These are phyloP conservation scores for Aspergillus quadrilineatus DNA, from an alignment of 2,329 filamentous ascomycete species.

Conservation along the genomic window DNA sequence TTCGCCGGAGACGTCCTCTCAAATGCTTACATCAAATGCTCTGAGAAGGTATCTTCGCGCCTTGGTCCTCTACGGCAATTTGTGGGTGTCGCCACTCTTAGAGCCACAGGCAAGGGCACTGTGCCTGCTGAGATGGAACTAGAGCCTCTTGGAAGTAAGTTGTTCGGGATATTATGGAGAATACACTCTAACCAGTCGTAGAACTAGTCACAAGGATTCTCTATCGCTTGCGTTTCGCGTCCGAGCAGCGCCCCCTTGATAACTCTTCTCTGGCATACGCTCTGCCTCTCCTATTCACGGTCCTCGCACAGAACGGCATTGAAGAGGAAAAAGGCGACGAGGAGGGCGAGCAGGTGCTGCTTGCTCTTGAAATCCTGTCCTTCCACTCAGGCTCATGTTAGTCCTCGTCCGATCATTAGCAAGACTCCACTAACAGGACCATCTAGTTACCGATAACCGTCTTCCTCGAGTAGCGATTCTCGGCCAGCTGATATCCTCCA, in stretches of 20 bases:
- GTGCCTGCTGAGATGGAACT: slow-evolving; percentile 70
- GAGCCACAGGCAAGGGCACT: slow-evolving; percentile 71
- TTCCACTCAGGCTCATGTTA: slow-evolving; percentile 80
- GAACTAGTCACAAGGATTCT: slow-evolving; percentile 79
- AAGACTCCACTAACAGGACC: not conserved
- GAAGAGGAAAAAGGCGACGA: slow-evolving; percentile 66
- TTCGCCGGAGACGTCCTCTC: slow-evolving; percentile 79
- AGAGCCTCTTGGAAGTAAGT: slow-evolving; percentile 72
- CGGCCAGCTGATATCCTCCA: slow-evolving; percentile 69
- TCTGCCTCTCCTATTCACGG: slow-evolving; percentile 74
- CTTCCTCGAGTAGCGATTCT: slow-evolving; percentile 76
- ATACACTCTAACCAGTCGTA: slow-evolving; percentile 17
- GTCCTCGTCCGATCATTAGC: slow-evolving; percentile 19
- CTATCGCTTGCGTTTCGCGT: slow-evolving; percentile 84
- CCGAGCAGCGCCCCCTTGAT: slow-evolving; percentile 93
- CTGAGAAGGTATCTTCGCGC: slow-evolving; percentile 70
- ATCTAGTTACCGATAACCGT: slow-evolving; percentile 60
- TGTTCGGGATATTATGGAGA: not conserved
- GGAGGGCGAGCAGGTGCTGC: slow-evolving; percentile 81
- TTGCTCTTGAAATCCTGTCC: slow-evolving; percentile 83
- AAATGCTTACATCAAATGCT: slow-evolving; percentile 74
- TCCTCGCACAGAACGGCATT: slow-evolving; percentile 77
- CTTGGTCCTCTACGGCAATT: slow-evolving; percentile 77
- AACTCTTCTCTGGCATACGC: slow-evolving; percentile 83
- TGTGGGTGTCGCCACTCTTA: slow-evolving; percentile 81